Conservation (phyloP, 805 yeast genomes). For the Isabelozyma rhagii region DNA sequence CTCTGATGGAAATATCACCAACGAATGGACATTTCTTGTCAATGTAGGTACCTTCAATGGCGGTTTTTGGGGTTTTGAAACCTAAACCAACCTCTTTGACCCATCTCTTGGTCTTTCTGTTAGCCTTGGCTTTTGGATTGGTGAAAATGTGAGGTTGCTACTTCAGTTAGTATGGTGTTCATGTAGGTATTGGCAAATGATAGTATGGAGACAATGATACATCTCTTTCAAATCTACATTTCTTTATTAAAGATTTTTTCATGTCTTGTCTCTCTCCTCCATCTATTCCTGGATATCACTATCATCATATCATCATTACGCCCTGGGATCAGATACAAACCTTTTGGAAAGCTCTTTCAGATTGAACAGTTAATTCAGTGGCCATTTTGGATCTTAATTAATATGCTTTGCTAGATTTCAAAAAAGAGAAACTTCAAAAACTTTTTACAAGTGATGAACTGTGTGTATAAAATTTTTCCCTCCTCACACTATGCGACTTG, state of each 20-base stretch:
- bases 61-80: constrained; percentile 99
- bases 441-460: constrained; percentile 4
- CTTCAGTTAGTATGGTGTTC: constrained; percentile 33
- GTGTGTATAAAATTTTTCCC: constrained; percentile 3
- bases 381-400: constrained; percentile 65
- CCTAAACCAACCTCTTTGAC: constrained; percentile 99
- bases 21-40: constrained; percentile 99
- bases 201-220: not conserved
- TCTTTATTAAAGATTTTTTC: not conserved
- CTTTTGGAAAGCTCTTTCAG: constrained; percentile 99
- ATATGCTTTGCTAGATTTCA: constrained; percentile 2
- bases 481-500: not conserved
- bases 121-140: constrained; percentile 99
- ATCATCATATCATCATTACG: not conserved
- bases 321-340: constrained; percentile 49
- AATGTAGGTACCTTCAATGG: constrained; percentile 97
- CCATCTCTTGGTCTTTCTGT: constrained; percentile 99
- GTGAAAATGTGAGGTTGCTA: constrained; percentile 99
- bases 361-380: constrained; percentile 99
- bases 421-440: not conserved
- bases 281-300: not conserved
- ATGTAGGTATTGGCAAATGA: not conserved
- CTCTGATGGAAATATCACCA: constrained; percentile 97
- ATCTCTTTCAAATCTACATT: no score
- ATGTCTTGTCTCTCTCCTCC: not conserved